Base-by-base conservation (phyloP, 225 moss, liverwort and hornwort genomes). In the Antitrichia curtipendula region DNA sequence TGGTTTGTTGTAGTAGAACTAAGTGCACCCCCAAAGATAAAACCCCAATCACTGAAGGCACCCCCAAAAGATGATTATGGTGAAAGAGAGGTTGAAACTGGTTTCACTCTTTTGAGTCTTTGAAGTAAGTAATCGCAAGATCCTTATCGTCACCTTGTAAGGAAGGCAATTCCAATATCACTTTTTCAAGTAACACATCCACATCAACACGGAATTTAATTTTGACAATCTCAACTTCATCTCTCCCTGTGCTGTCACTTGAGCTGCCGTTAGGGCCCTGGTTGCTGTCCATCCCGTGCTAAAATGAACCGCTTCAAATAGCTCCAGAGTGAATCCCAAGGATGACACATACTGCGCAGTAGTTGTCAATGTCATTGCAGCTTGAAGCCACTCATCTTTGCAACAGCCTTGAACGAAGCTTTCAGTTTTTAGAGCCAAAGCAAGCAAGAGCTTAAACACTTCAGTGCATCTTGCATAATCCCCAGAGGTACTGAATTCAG, bases 301-400 rank as follows among this genome's bases (percentile, higher is more conserved):
- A 4, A 58, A n/a, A 13, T 21, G 50, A n/a, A n/a, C n/a, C 7
- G 15, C 3, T 7, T 2, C 0, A 12, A 49, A 61, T 0, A 74
- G 18, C 36, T 49, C 84, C 36, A 84, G 28, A n/a, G 50, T 20
- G 49, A 84, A 60, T 16, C 74, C 75, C 49, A 84, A 18, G 8
- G 84, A 75, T 32, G 61, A 7, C 25, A 75, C 47, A 61, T 49
- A 34, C 21, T 84, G 50, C 1, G 34, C 12, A 20, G 32, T 40
- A 34, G 66, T 41, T 40, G 43, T 64, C 32, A 65, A 3, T 4
- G 32, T 65, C 32, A 86, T 29, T 12, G 43, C 86, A 34, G 43
- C 52, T 43, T 18, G 66, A 41, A 86, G 32, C 86, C 86, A 86
- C 11, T 50, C 31, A 0, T 66, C 0, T 23, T 40, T 54, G 56